phyloP scores from a whole-genome alignment of 2,329 filamentous ascomycete species.

The Alternaria gansuensis region DNA sequence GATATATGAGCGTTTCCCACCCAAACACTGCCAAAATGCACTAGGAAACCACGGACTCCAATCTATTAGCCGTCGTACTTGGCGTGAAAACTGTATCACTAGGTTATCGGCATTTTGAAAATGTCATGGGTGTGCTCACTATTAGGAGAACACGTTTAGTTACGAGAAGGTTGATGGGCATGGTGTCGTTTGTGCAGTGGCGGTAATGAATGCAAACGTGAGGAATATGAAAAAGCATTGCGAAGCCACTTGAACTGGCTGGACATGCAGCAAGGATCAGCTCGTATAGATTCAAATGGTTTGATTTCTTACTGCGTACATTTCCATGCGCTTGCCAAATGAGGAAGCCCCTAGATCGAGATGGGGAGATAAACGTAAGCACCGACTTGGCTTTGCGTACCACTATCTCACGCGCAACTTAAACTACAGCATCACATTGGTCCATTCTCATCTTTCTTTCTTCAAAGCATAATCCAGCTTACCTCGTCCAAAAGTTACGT shows the following conservation, averaged over 20 bases:
- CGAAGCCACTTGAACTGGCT: not conserved
- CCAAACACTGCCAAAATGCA: not conserved
- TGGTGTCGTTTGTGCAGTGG: not conserved
- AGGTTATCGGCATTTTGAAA: not conserved
- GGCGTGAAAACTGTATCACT: too few species aligned
- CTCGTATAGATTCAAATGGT: not conserved
- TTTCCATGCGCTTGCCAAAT: not conserved
- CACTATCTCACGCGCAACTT: not conserved
- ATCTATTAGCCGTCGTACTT: not conserved
- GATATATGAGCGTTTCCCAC: not conserved
- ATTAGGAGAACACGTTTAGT: not conserved
- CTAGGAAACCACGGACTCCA: not conserved
- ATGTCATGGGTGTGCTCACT: not conserved
- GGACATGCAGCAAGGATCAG: not conserved
- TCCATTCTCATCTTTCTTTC: not conserved
- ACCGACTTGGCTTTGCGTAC: not conserved
- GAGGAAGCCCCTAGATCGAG: not conserved
- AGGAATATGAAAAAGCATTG: not conserved
- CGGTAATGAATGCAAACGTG: not conserved
- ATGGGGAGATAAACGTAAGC: constrained; percentile 1
- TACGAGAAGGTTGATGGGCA: not conserved
- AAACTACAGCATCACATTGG: not conserved
- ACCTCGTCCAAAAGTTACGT: not conserved
- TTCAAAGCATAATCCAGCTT: not conserved
- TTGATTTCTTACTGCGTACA: too few species aligned